Base-by-base conservation (phyloP, 345 rosid genomes). In the Diplotaxis tenuifolia region DNA sequence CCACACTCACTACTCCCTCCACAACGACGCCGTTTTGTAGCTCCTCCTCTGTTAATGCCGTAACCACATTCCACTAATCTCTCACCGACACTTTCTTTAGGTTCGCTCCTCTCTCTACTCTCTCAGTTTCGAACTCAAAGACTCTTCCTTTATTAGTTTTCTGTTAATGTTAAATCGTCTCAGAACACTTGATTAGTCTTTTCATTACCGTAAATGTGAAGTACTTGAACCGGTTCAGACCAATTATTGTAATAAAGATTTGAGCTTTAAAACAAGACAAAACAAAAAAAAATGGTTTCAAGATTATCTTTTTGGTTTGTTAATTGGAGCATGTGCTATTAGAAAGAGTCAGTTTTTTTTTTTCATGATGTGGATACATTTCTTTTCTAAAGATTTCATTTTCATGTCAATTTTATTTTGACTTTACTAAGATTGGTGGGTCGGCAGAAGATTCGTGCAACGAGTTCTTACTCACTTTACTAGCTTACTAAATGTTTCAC, bases 11-110 rank as follows among this genome's bases (percentile, higher is more conserved):
- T 71, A 3, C 75, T 62, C 20, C 73, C 70, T 29, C 76, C 60
- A 28, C 23, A 70, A 81, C 87, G 73, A 18, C 29, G 75, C 74
- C 79, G 74, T 78, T 79, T 72, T 65, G 47, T 75, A 61, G 63
- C 70, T 70, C 62, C 73, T 61, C 9, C 50, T 21, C 65, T 1
- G 1, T n/a, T 11, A 40, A 68, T 68, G 79, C 69, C 5, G 7
- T 4, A 9, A 55, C 65, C 57, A 68, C 79, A 68, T 61, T 75
- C 67, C 32, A 28, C 65, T 19, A 75, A 45, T 72, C 73, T 79
- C 83, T 73, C 82, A 53, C 76, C 75, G 80, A 65, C 68, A 72
- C 52, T 66, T 49, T 54, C 60, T 9, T n/a, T n/a, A 56, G 71
- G 74, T 75, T 58, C 9, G 40, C 19, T 20, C 42, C 5, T 60